Conservation (phyloP, 164 flowering plant genomes). For the Hamamelis virginiana region DNA sequence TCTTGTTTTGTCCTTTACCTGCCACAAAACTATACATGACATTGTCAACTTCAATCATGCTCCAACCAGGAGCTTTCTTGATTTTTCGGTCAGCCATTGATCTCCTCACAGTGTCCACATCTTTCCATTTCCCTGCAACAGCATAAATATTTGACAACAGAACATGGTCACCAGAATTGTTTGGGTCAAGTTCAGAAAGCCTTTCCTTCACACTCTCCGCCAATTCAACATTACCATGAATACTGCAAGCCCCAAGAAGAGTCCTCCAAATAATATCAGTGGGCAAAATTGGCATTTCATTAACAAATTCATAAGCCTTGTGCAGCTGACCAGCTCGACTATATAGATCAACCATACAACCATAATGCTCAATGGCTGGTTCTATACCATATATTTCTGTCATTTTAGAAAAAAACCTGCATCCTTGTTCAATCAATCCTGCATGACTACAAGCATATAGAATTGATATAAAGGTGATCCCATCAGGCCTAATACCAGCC, state of each 20-base stretch:
- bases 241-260: slow-evolving; percentile 79
- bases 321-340: slow-evolving; percentile 59
- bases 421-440: slow-evolving; percentile 53
- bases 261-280: slow-evolving; percentile 64
- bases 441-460: slow-evolving; percentile 81
- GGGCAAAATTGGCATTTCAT: slow-evolving; percentile 52
- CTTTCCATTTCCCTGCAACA: slow-evolving; percentile 60
- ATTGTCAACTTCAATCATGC: slow-evolving; percentile 68
- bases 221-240: slow-evolving; percentile 50
- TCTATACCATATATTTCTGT: slow-evolving; percentile 36
- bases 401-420: slow-evolving; percentile 46
- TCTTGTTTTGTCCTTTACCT: slow-evolving; percentile 35
- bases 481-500: slow-evolving; percentile 52
- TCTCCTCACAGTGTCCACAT: slow-evolving; percentile 51
- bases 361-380: slow-evolving; percentile 67
- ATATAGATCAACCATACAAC: slow-evolving; percentile 76
- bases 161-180: slow-evolving; percentile 55
- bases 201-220: slow-evolving; percentile 49
- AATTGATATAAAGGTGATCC: slow-evolving; percentile 51
- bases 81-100: slow-evolving; percentile 47
- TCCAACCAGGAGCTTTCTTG: slow-evolving; percentile 70
- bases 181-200: slow-evolving; percentile 56
- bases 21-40: slow-evolving; percentile 52
- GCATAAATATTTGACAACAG: slow-evolving; percentile 67
- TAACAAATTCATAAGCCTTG: slow-evolving; percentile 50